Percentiles rank a stretch among this genome's conserved stretches.
Conservation (phyloP, 1,284 basidiomycete species). For the Malassezia brasiliensis region DNA sequence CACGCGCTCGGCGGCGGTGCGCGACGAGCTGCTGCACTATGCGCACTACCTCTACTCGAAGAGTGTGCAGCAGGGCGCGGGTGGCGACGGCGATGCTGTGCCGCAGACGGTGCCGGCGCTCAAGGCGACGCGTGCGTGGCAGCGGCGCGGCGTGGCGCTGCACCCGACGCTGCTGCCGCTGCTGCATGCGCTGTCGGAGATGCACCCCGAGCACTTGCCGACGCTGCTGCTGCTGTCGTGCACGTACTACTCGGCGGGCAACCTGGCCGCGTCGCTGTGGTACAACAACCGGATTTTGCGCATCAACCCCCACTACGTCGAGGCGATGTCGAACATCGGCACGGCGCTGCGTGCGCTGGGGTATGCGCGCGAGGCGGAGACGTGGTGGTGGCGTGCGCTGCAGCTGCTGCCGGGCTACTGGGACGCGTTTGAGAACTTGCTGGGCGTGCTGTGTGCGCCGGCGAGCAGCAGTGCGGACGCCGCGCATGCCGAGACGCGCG, state of each 20-base stretch:
- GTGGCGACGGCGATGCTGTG: slow-evolving; percentile 7
- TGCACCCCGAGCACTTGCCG: slow-evolving; percentile 36
- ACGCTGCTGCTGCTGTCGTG: slow-evolving; percentile 41
- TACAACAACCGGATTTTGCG: slow-evolving; percentile 47
- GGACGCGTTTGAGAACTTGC: slow-evolving; percentile 51
- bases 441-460: slow-evolving; percentile 49
- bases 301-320: slow-evolving; percentile 50
- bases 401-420: slow-evolving; percentile 51
- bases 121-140: not conserved
- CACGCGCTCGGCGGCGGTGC: slow-evolving; percentile 26
- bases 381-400: slow-evolving; percentile 53
- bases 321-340: slow-evolving; percentile 52
- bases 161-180: slow-evolving; percentile 40
- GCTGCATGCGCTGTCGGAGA: slow-evolving; percentile 36
- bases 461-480: not conserved
- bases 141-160: slow-evolving; percentile 14
- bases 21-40: slow-evolving; percentile 43
- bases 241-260: slow-evolving; percentile 38
- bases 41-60: slow-evolving; percentile 38
- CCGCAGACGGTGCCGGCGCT: not conserved
- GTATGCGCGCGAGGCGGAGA: slow-evolving; percentile 49
- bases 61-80: slow-evolving; percentile 15
- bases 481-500: not conserved
- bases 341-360: slow-evolving; percentile 52
- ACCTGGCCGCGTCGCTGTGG: slow-evolving; percentile 40